A percentile compares a stretch with the other conserved stretches of the same genome.
Evolutionary conservation across 1,284 basidiomycete genomes (phyloP).

Genomic region (Apiotrichum porosum): DNA sequence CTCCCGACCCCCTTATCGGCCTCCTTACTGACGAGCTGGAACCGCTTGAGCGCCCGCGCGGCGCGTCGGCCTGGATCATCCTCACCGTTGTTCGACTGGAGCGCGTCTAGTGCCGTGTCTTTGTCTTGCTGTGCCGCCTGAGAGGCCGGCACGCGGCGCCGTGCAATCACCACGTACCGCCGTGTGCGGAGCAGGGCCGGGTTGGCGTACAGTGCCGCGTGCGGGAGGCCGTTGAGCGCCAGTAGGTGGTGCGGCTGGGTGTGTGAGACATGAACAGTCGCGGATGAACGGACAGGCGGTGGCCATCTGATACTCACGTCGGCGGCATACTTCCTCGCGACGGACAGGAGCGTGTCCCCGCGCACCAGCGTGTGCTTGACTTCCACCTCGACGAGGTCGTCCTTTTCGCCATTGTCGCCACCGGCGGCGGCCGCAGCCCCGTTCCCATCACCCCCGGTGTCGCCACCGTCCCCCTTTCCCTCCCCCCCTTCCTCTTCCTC

Average conservation of each 20-base stretch:
- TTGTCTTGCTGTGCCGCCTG: too few relatives aligned
- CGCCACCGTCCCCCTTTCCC: too few relatives aligned
- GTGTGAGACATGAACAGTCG: conserved; percentile 25
- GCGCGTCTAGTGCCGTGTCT: too few relatives aligned
- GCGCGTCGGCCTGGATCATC: conserved; percentile 13
- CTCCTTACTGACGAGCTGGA: conserved; percentile 42
- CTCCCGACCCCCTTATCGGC: conserved; percentile 30
- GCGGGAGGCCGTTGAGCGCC: conserved; percentile 30
- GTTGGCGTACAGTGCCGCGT: conserved; percentile 19
- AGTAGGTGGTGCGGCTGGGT: conserved; percentile 33
- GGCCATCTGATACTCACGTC: conserved; percentile 43
- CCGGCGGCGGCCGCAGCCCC: not conserved
- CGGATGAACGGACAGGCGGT: too few relatives aligned
- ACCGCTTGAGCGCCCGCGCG: conserved; percentile 34
- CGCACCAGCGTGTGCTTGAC: conserved; percentile 26
- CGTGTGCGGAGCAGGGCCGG: conserved; percentile 22
- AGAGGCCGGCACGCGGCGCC: conserved; percentile 8
- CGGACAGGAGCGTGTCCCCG: conserved; percentile 30
- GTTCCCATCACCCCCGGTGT: too few relatives aligned
- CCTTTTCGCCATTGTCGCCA: conserved; percentile 2
- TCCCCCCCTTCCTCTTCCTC: not conserved
- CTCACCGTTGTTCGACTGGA: not conserved
- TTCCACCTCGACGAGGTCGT: conserved; percentile 27
- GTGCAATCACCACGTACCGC: conserved; percentile 9
- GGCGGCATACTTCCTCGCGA: conserved; percentile 32